Conservation (phyloP, 495 filamentous ascomycete genomes). For the Penicillium daleae region DNA sequence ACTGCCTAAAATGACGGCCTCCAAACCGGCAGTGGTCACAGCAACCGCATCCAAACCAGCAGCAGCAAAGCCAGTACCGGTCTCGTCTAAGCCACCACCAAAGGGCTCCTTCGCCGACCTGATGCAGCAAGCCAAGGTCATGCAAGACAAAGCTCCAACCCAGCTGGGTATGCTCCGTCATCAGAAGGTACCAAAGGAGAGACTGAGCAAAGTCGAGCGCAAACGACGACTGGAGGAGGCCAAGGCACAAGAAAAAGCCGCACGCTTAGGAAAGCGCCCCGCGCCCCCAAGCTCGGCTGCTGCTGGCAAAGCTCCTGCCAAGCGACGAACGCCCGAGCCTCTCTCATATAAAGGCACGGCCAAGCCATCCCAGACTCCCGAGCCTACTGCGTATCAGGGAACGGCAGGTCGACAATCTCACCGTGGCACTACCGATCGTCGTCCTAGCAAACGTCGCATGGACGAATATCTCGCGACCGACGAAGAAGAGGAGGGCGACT, state of each 20-base stretch:
- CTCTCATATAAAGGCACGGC: constrained; percentile 57
- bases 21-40: background rate
- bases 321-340: constrained; percentile 37
- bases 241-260: constrained; percentile 38
- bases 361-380: constrained; percentile 41
- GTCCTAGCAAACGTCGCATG: constrained; percentile 38
- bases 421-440: constrained; percentile 38
- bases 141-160: constrained; percentile 41
- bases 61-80: constrained; percentile 6
- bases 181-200: constrained; percentile 41
- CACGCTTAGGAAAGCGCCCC: constrained; percentile 31
- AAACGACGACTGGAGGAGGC: constrained; percentile 43
- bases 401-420: constrained; percentile 46
- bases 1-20: background rate
- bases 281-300: constrained; percentile 23
- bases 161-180: constrained; percentile 43
- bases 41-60: constrained; percentile 16
- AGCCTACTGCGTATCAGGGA: constrained; percentile 58
- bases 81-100: constrained; percentile 39
- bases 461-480: constrained; percentile 55
- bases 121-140: constrained; percentile 44
- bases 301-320: constrained; percentile 25
- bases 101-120: constrained; percentile 50
- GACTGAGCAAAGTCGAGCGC: constrained; percentile 45
- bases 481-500: constrained; percentile 51